Evolutionary conservation across 2,329 filamentous ascomycete species (phyloP), one percentile per base, ranked within the genome.

Genomic region (Lasiodiplodia hormozganensis): DNA sequence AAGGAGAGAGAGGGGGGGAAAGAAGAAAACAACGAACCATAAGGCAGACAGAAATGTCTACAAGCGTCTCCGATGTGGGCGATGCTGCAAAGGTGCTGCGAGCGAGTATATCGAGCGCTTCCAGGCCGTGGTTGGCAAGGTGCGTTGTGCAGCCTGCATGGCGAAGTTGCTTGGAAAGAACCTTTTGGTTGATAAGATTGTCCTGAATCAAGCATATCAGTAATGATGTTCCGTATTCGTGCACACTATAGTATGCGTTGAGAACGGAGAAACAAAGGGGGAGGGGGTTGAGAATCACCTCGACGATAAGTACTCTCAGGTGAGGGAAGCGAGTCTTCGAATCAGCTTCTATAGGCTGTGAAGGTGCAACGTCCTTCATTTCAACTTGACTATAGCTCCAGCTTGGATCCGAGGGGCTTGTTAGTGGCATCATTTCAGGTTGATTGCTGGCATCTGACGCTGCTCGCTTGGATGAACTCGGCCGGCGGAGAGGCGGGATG

Each of bases 141-240:
- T 72, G 69, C 11, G 76, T 71, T 3, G 69, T 69, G 57, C 74
- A 78, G 18, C 78, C 77, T 25, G 70, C 68, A 67, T 76, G 77
- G 10, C 70, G 72, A 11, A 80, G 74, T 60, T 79, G 77, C 65
- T 76, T 74, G 18, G 72, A 70, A 0, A 79, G 71, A 1, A 80
- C 77, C 18, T 73, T 74, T 69, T 80, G 77, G 60, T 80, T 80
- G 25, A 80, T 73, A 7, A 78, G 65, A 38, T 80, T 80, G 53
- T 80, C 78, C 70, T 64, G 31, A 16, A 11, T 11, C 36, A 14
- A 11, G 10, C 14, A 21, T 28, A 18, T 79, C 77, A 2, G 78
- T 76, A 10, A 34, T 34, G 7, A 21, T n/a, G 28, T 14, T n/a
- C 1, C 12, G 40, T n/a, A 4, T 31, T 38, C 3, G 38, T 34